Percentiles rank a stretch among this genome's conserved stretches.
Conservation (phyloP, 2,329 filamentous ascomycete species). For the Ascochyta fabae region DNA sequence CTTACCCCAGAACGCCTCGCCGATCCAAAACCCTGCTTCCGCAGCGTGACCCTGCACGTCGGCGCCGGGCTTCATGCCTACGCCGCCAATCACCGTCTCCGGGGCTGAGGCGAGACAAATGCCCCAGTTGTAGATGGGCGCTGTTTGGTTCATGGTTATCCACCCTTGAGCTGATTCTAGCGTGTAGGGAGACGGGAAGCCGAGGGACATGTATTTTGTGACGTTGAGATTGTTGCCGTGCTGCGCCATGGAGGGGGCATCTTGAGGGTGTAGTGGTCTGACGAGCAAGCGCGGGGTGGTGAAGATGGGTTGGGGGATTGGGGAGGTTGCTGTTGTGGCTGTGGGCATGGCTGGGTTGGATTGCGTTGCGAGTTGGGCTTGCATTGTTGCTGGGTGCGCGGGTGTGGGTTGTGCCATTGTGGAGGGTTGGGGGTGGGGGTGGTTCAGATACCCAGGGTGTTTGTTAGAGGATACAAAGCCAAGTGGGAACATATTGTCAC, state of each 20-base stretch:
- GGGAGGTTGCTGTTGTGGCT: conserved; percentile 3
- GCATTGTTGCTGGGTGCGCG: conserved; percentile 22
- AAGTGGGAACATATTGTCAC: background rate
- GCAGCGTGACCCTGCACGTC: conserved; percentile 48
- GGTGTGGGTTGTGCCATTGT: conserved; percentile 28
- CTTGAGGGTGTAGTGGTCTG: conserved; percentile 27
- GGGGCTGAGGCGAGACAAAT: conserved; percentile 24
- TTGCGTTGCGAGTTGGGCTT: conserved; percentile 12
- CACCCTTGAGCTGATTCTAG: conserved; percentile 40
- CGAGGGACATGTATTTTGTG: conserved; percentile 45
- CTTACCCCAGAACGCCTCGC: conserved; percentile 45
- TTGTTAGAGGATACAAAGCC: no score
- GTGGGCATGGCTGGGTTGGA: background rate
- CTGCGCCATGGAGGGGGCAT: conserved; percentile 33
- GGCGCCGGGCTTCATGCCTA: conserved; percentile 46
- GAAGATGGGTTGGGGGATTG: conserved; percentile 39
- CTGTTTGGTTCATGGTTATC: conserved; percentile 39
- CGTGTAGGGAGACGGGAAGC: conserved; percentile 51
- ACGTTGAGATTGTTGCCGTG: conserved; percentile 43
- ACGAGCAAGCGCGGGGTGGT: conserved; percentile 32
- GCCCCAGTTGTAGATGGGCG: conserved; percentile 26
- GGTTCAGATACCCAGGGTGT: no score
- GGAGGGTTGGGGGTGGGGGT: background rate
- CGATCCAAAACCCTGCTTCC: conserved; percentile 54
- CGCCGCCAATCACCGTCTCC: conserved; percentile 41